Base-by-base conservation (phyloP, 331 rosid genomes). In the Stylosanthes scabra region DNA sequence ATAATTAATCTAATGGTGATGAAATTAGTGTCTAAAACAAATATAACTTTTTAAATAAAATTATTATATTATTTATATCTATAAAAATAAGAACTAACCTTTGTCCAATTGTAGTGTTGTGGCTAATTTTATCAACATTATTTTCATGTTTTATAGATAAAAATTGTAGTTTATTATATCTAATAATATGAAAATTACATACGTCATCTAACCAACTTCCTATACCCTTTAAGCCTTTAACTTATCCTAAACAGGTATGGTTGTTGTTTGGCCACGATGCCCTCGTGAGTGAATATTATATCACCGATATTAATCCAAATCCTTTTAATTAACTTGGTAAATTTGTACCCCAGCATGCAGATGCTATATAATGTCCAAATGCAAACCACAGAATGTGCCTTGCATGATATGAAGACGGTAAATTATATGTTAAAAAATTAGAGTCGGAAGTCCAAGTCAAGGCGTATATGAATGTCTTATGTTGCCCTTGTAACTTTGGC, bases 281-380 rank as follows among this genome's bases (percentile, higher is more conserved):
- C 66, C 83, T 70, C 46, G 67, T 75, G 64, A 49, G 20, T 12
- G 0, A 37, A 66, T 28, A 45, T 50, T 70, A 8, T 39, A 14
- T 70, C n/a, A 42, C 8, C 0, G 15, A 49, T 9, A 57, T 37
- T 71, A 57, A 2, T 66, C 40, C 5, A 14, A 50, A 59, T 29
- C 59, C 49, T 47, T 59, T 11, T 2, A 9, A 9, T 9, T 39
- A 50, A 15, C 51, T 68, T 61, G 8, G 4, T 68, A 44, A 49
- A 31, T 34, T 47, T n/a, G 61, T 56, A 14, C 71, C 59, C n/a
- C n/a, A n/a, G n/a, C n/a, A n/a, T n/a, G n/a, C n/a, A n/a, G n/a
- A 29, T 29, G 34, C 64, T 60, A 57, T 71, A 51, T 60, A 63
- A n/a, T 63, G 80, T 64, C 79, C 78, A 74, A 57, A 78, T 78